Conservation (phyloP, 345 rosid species). For the Geranium rotundifolium region DNA sequence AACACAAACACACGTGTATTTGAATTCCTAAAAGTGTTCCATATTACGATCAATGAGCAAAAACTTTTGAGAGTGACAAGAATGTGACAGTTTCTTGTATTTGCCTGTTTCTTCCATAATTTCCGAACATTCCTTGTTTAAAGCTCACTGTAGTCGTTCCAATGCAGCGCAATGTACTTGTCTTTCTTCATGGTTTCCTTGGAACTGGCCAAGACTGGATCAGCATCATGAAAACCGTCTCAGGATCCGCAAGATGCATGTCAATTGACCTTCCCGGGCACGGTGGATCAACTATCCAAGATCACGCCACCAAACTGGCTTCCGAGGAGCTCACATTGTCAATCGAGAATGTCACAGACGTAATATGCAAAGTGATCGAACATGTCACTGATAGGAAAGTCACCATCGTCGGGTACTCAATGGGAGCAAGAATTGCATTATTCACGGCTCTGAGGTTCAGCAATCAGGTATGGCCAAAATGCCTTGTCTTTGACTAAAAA, state of each 20-base stretch:
- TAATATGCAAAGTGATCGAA: constrained; percentile 34
- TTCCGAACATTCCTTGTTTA: too few relatives aligned
- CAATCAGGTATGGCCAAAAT: constrained; percentile 32
- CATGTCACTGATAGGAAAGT: constrained; percentile 44
- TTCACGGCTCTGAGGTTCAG: constrained; percentile 58
- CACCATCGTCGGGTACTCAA: constrained; percentile 72
- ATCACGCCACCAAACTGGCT: constrained; percentile 15
- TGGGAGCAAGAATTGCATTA: constrained; percentile 90
- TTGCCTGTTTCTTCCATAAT: too few relatives aligned
- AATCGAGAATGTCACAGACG: constrained; percentile 38
- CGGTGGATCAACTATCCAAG: constrained; percentile 47
- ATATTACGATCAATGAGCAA: too few relatives aligned
- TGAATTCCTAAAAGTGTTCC: too few relatives aligned
- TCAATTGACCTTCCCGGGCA: constrained; percentile 89
- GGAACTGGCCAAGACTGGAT: constrained; percentile 92
- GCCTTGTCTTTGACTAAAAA: too few relatives aligned
- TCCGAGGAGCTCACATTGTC: constrained; percentile 30
- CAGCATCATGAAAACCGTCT: constrained; percentile 63
- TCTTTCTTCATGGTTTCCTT: constrained; percentile 88
- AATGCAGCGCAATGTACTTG: constrained; percentile 40
- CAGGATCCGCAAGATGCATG: constrained; percentile 72
- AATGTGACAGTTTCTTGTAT: too few relatives aligned
- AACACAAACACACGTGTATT: not conserved
- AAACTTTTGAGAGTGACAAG: too few relatives aligned
- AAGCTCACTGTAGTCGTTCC: constrained; percentile 1